Percentiles rank a stretch among this genome's conserved stretches.
Conservation (phyloP, 2,329 filamentous ascomycete species). For the Coleophoma crateriformis region DNA sequence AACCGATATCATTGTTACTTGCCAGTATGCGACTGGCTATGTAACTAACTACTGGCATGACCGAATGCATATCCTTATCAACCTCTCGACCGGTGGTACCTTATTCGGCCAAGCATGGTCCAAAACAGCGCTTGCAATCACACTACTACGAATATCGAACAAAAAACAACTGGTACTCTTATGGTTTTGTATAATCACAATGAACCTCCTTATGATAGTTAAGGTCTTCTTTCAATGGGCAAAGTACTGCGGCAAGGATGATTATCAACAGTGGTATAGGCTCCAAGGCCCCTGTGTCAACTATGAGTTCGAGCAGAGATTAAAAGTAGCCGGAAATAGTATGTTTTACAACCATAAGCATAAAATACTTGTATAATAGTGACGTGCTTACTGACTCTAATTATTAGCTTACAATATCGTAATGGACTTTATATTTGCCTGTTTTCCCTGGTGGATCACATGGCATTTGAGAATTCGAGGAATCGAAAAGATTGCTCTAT, state of each 20-base stretch:
- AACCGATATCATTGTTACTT: slow-evolving; percentile 39
- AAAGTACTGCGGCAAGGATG: slow-evolving; percentile 34
- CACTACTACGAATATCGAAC: slow-evolving; percentile 34
- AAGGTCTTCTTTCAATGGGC: slow-evolving; percentile 46
- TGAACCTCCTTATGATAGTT: slow-evolving; percentile 40
- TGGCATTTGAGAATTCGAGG: slow-evolving; percentile 40
- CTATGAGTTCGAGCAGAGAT: slow-evolving; percentile 31
- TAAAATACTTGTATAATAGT: neutral
- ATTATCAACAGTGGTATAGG: slow-evolving; percentile 41
- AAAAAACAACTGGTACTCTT: slow-evolving; percentile 35
- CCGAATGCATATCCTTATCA: slow-evolving; percentile 47
- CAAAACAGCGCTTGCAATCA: slow-evolving; percentile 31
- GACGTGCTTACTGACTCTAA: slow-evolving; percentile 10
- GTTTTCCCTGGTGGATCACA: slow-evolving; percentile 44
- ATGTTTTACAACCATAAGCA: slow-evolving; percentile 12
- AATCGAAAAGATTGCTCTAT: slow-evolving; percentile 43
- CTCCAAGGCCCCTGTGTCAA: slow-evolving; percentile 37
- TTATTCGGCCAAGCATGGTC: slow-evolving; percentile 30
- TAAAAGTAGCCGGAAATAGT: slow-evolving; percentile 47
- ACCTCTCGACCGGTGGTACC: slow-evolving; percentile 20
- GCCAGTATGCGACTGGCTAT: slow-evolving; percentile 43
- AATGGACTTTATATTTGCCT: slow-evolving; percentile 46
- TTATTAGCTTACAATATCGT: slow-evolving; percentile 43
- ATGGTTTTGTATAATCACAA: slow-evolving; percentile 42
- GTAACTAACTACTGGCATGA: slow-evolving; percentile 41